Percentiles rank a stretch among this genome's conserved stretches.
phyloP scores from a whole-genome alignment of 2,329 filamentous ascomycete species.

The Diaporthe aspalathi region DNA sequence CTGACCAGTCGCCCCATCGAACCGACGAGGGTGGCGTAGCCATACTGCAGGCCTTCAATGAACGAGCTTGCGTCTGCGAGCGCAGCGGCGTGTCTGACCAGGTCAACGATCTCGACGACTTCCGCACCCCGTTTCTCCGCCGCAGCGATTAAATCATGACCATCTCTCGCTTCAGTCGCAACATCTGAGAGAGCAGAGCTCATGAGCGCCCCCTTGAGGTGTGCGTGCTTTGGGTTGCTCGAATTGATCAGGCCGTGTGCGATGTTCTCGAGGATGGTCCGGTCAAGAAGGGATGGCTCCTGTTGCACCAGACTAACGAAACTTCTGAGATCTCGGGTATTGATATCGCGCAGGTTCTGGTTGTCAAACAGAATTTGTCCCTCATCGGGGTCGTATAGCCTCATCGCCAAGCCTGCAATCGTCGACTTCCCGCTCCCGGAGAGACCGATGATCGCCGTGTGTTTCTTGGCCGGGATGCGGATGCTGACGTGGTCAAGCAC shows the following conservation, averaged over 20 bases:
- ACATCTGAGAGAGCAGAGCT: slow-evolving; percentile 57
- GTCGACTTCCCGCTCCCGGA: slow-evolving; percentile 70
- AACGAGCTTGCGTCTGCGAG: slow-evolving; percentile 69
- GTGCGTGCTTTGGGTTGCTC: slow-evolving; percentile 46
- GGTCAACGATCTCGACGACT: slow-evolving; percentile 56
- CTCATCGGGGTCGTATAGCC: slow-evolving; percentile 58
- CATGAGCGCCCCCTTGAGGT: slow-evolving; percentile 54
- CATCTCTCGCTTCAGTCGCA: slow-evolving; percentile 47
- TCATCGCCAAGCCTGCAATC: slow-evolving; percentile 56
- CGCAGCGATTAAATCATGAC: slow-evolving; percentile 42
- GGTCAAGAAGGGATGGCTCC: slow-evolving; percentile 48
- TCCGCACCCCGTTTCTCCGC: slow-evolving; percentile 40
- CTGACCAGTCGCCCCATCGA: slow-evolving; percentile 65
- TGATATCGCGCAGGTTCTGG: slow-evolving; percentile 50
- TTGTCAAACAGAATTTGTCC: slow-evolving; percentile 55
- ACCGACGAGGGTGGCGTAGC: slow-evolving; percentile 65
- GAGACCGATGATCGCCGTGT: slow-evolving; percentile 68
- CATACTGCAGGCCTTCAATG: slow-evolving; percentile 64
- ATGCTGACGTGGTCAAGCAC: slow-evolving; percentile 56
- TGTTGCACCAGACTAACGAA: slow-evolving; percentile 50
- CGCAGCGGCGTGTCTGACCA: slow-evolving; percentile 59
- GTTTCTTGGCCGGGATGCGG: slow-evolving; percentile 55
- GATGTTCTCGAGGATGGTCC: slow-evolving; percentile 57
- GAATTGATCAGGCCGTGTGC: slow-evolving; percentile 55
- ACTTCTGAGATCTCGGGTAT: slow-evolving; percentile 51